Evolutionary conservation across 495 filamentous ascomycete genomes (phyloP).

Genomic region (Saxispiralis lemnorum): DNA sequence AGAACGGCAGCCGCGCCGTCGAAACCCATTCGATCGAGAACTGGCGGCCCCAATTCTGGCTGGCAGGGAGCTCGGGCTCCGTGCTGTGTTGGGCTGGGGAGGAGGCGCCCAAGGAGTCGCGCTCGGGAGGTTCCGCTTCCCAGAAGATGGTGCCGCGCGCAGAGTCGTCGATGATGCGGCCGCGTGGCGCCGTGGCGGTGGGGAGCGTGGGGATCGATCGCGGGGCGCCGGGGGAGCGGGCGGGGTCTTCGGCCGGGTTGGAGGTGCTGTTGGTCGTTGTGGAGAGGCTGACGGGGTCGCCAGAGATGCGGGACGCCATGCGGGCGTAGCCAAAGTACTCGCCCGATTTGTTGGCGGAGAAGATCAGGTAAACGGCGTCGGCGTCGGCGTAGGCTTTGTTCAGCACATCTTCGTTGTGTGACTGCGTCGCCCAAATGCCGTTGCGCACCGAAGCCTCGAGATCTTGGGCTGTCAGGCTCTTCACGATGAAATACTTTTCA

Average conservation of each 20-base stretch:
- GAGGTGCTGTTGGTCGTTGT: conserved; percentile 33
- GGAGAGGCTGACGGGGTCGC: conserved; percentile 32
- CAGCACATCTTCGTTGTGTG: conserved; percentile 69
- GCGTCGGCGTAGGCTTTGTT: conserved; percentile 77
- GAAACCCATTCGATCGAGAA: conserved; percentile 89
- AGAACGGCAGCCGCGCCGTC: conserved; percentile 73
- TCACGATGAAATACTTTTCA: conserved; percentile 81
- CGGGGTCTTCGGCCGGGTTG: conserved; percentile 33
- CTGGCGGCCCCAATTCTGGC: conserved; percentile 69
- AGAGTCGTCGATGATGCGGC: conserved; percentile 83
- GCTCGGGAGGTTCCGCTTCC: conserved; percentile 51
- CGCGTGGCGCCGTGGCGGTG: conserved; percentile 64
- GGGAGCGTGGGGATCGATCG: conserved; percentile 61
- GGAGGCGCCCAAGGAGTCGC: conserved; percentile 17
- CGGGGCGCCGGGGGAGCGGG: conserved; percentile 44
- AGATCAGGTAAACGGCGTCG: conserved; percentile 86
- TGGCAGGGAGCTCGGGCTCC: conserved; percentile 13
- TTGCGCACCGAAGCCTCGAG: conserved; percentile 77
- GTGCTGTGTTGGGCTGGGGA: conserved; percentile 26
- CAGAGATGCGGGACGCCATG: conserved; percentile 72
- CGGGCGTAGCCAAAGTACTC: conserved; percentile 94
- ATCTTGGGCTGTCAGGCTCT: conserved; percentile 89
- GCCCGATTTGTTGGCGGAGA: conserved; percentile 94
- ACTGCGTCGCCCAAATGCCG: conserved; percentile 85
- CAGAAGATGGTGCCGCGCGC: conserved; percentile 90